Evolutionary conservation across 768 basidiomycete genomes (phyloP).

Genomic region (Kwoniella dejecticola): DNA sequence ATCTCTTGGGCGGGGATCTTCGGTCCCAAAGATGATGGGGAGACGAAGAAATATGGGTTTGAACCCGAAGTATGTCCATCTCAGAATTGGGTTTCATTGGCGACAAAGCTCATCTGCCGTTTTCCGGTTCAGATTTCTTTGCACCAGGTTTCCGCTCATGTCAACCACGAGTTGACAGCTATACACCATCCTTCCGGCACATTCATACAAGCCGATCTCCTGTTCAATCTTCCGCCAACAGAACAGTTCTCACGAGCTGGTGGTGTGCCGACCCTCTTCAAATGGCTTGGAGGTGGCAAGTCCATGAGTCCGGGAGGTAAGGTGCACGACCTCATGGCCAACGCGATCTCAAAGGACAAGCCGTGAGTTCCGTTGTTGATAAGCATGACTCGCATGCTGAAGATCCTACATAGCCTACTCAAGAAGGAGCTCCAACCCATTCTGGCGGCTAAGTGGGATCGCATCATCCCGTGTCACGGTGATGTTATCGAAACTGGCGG

Average conservation of each 20-base stretch:
- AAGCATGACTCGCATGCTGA: neutral
- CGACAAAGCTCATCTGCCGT: neutral
- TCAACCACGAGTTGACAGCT: constrained; percentile 81
- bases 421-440: constrained; percentile 42
- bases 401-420: constrained; percentile 19
- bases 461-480: constrained; percentile 58
- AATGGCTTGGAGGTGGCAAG: constrained; percentile 25
- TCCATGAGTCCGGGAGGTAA: constrained; percentile 45
- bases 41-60: constrained; percentile 71
- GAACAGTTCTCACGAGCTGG: constrained; percentile 64
- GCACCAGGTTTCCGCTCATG: constrained; percentile 63
- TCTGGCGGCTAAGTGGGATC: constrained; percentile 37
- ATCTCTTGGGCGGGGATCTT: constrained; percentile 62
- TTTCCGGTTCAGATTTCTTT: constrained; percentile 36
- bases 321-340: constrained; percentile 46
- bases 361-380: constrained; percentile 58
- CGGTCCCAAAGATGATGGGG: constrained; percentile 62
- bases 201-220: constrained; percentile 76
- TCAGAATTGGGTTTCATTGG: neutral
- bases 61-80: constrained; percentile 60
- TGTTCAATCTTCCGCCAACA: constrained; percentile 76
- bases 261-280: constrained; percentile 34
- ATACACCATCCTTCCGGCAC: constrained; percentile 71
- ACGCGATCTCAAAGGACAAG: constrained; percentile 51
- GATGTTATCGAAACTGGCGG: constrained; percentile 69